phyloP scores from a whole-genome alignment of 108 stramenopile species.

The Fistulifera pelliculosa region DNA sequence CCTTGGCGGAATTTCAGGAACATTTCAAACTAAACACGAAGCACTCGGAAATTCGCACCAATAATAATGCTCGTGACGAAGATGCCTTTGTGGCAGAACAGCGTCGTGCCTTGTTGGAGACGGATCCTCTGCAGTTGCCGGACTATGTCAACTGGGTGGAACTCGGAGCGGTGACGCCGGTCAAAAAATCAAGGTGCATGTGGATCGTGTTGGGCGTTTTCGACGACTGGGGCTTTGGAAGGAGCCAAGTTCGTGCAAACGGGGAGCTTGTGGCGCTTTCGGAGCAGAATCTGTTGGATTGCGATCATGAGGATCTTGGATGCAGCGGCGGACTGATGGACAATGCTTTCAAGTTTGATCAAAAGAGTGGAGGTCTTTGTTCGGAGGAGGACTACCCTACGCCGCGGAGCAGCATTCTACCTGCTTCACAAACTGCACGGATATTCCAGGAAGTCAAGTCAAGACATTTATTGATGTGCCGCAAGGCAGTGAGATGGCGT shows the following conservation, averaged over 20 bases:
- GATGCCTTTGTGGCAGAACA: conserved; percentile 8
- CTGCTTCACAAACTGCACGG: conserved; percentile 57
- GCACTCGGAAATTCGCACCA: conserved; percentile 9
- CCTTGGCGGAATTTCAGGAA: conserved; percentile 74
- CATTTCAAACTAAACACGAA: conserved; percentile 50
- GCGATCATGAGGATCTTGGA: conserved; percentile 81
- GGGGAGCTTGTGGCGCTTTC: conserved; percentile 77
- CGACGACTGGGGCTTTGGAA: conserved; percentile 90
- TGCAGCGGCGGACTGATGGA: conserved; percentile 95
- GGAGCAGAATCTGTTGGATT: conserved; percentile 93
- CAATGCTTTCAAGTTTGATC: conserved; percentile 89
- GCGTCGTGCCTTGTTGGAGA: conserved; percentile 14
- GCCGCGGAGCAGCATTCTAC: conserved; percentile 36
- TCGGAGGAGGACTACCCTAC: conserved; percentile 92
- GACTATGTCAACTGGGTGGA: conserved; percentile 74
- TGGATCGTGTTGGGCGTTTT: conserved; percentile 93
- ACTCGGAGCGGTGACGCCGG: conserved; percentile 75
- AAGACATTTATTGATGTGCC: conserved; percentile 78
- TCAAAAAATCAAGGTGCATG: conserved; percentile 93
- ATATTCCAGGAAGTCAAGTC: conserved; percentile 63
- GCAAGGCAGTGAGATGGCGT: conserved; percentile 51
- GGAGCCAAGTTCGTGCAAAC: conserved; percentile 81
- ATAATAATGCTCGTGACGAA: conserved; percentile 2
- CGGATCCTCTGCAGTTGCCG: conserved; percentile 31
- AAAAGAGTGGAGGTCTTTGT: conserved; percentile 68